Percentiles rank a stretch among this genome's conserved stretches.
phyloP scores from a whole-genome alignment of 1,284 basidiomycete genomes.

The Malassezia caprae region DNA sequence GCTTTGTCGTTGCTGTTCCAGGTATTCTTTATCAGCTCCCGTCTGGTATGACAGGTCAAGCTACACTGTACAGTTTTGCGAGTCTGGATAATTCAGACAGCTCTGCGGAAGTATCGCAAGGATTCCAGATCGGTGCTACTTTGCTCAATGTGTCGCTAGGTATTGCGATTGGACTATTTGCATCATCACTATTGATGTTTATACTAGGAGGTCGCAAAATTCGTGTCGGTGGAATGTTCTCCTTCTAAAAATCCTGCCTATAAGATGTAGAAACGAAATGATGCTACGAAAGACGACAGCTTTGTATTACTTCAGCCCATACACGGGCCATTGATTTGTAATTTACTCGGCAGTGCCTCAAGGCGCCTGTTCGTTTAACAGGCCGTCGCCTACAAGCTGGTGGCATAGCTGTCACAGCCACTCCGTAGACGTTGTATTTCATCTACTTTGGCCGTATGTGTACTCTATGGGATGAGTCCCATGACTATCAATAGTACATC shows the following conservation, averaged over 20 bases:
- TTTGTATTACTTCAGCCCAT: not conserved
- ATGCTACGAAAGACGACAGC: not conserved
- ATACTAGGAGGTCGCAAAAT: conserved; percentile 33
- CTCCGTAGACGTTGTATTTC: not conserved
- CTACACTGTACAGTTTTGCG: not conserved
- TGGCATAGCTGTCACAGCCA: not conserved
- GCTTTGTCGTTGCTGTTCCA: conserved; percentile 57
- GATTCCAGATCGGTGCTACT: conserved; percentile 22
- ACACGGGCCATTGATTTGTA: not conserved
- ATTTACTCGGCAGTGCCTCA: not conserved
- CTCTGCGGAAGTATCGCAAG: conserved; percentile 14
- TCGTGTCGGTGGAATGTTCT: conserved; percentile 35
- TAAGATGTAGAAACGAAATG: not conserved
- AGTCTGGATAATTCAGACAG: not conserved
- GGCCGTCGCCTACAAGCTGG: too few relatives aligned
- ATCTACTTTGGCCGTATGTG: not conserved
- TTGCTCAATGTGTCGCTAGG: conserved; percentile 44
- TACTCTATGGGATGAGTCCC: not conserved
- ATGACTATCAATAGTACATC: not conserved
- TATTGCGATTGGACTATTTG: conserved; percentile 44
- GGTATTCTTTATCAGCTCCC: conserved; percentile 80
- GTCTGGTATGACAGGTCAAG: conserved; percentile 56
- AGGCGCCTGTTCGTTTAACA: too few relatives aligned
- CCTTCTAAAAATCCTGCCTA: conserved; percentile 22
- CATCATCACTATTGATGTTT: conserved; percentile 37